Evolutionary conservation across 306 rosid genomes (phyloP), one percentile per base, ranked within the genome.

Genomic region (Rosa multiflora): DNA sequence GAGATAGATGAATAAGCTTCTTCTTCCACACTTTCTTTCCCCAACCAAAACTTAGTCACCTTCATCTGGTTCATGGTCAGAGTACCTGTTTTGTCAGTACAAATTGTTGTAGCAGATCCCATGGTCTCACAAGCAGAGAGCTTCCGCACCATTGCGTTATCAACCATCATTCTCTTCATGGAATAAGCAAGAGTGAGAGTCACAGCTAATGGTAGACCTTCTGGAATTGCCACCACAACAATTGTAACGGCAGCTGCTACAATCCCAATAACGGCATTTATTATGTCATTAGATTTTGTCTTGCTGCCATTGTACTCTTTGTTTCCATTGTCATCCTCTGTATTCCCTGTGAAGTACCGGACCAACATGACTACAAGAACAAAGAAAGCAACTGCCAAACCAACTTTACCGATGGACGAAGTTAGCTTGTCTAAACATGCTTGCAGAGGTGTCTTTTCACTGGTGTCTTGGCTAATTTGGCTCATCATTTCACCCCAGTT

Each of bases 61-160:
- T 78, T 82, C 92, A 88, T 88, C 56, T 84, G 51, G 71, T 88
- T 86, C 29, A 78, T 20, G 0, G 92, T 88, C 44, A 88, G 88
- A 0, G 92, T 86, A 7, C 92, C 90, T 5, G 92, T 88, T 73
- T 86, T 88, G 52, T 88, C 90, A 0, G 92, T 88, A 32, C 88
- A 88, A 35, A 88, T 84, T 1, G 84, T 78, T 21, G 92, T 88
- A 2, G 87, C 87, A n/a, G 88, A 86, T 0, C 88, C 92, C 92
- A 86, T 86, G 0, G 88, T 86, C 80, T 88, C 87, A 6, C 92
- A 88, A 10, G 92, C 92, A 11, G 92, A 80, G 63, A 84, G 87
- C 69, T 88, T 86, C 58, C 88, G 42, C 0, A 84, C 90, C 88
- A 88, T 84, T 18, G 88, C 90, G 0, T 80, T 75, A 15, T 88